These are phyloP conservation scores for Trametes punicea DNA, from an alignment of 768 basidiomycete species.

Conservation along the genomic window DNA sequence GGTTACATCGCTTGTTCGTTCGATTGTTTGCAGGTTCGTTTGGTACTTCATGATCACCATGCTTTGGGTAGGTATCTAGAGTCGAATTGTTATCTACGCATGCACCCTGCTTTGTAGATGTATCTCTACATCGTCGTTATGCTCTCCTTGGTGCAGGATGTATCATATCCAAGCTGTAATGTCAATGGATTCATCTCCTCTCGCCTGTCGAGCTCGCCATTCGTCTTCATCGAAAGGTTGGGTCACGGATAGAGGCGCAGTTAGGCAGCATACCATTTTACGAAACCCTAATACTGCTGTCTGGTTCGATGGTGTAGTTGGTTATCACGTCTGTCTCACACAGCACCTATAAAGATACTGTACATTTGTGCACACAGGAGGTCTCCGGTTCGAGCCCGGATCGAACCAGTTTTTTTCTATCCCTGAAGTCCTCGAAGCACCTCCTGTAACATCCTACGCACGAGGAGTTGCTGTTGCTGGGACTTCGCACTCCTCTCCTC, in stretches of 20 bases:
- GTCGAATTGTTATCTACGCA: constrained; percentile 7
- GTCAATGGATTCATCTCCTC: background rate
- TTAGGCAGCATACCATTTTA: too few relatives aligned
- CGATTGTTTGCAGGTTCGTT: too few relatives aligned
- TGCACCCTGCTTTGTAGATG: constrained; percentile 19
- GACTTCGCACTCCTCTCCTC: too few relatives aligned
- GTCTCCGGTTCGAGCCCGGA: constrained; percentile 15
- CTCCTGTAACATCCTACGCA: background rate
- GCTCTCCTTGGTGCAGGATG: constrained; percentile 13
- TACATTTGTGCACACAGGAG: constrained; percentile 8
- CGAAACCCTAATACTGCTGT: too few relatives aligned
- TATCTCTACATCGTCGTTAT: constrained; percentile 19
- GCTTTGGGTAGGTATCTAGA: constrained; percentile 1
- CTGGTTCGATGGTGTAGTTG: constrained; percentile 15
- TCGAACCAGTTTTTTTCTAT: constrained; percentile 3
- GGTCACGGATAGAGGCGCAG: too few relatives aligned
- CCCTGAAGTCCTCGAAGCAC: background rate
- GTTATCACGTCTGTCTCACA: constrained; percentile 17
- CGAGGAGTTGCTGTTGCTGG: background rate
- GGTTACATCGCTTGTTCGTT: too few relatives aligned
- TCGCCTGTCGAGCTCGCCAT: too few relatives aligned
- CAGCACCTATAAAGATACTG: too few relatives aligned
- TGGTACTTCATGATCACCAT: background rate
- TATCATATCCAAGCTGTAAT: constrained; percentile 9
- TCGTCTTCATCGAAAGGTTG: too few relatives aligned